Conservation (phyloP, 2,329 filamentous ascomycete genomes). For the Hirsutella thompsonii region DNA sequence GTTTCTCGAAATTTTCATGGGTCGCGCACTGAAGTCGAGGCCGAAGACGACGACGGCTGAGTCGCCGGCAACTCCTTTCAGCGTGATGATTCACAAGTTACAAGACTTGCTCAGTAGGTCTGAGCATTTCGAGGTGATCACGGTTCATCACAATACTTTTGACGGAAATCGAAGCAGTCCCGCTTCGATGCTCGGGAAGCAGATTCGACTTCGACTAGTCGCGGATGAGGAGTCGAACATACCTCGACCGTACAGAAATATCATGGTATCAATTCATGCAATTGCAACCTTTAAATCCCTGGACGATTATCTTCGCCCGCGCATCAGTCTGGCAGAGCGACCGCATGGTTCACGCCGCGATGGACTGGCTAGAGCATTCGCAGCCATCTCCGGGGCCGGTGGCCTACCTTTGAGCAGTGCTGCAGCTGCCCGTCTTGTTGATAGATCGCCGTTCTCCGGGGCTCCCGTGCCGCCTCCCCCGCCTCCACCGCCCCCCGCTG, state of each 20-base stretch:
- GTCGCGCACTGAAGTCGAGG: constrained; percentile 52
- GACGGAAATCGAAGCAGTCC: constrained; percentile 85
- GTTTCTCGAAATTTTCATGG: constrained; percentile 91
- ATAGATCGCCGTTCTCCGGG: constrained; percentile 25
- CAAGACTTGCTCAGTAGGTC: constrained; percentile 93
- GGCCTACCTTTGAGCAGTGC: constrained; percentile 40
- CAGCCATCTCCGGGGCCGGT: constrained; percentile 64
- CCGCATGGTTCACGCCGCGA: constrained; percentile 46
- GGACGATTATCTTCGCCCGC: constrained; percentile 86
- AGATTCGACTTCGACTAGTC: constrained; percentile 76
- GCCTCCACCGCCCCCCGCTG: constrained; percentile 15
- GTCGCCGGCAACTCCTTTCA: constrained; percentile 72
- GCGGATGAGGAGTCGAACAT: constrained; percentile 88
- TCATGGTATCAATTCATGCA: constrained; percentile 97
- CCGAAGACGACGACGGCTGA: constrained; percentile 50
- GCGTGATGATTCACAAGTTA: constrained; percentile 81
- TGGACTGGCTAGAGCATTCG: constrained; percentile 54
- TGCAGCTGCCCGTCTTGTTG: constrained; percentile 32
- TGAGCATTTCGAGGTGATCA: constrained; percentile 95
- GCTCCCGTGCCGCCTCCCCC: constrained; percentile 23
- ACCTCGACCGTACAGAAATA: constrained; percentile 74
- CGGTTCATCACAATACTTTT: constrained; percentile 83
- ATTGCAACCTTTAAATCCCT: constrained; percentile 96
- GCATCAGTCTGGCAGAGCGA: constrained; percentile 71
- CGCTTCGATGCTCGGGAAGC: constrained; percentile 91